Evolutionary conservation across 768 basidiomycete genomes (phyloP).

Genomic region (Leucocoprinus leucothites): DNA sequence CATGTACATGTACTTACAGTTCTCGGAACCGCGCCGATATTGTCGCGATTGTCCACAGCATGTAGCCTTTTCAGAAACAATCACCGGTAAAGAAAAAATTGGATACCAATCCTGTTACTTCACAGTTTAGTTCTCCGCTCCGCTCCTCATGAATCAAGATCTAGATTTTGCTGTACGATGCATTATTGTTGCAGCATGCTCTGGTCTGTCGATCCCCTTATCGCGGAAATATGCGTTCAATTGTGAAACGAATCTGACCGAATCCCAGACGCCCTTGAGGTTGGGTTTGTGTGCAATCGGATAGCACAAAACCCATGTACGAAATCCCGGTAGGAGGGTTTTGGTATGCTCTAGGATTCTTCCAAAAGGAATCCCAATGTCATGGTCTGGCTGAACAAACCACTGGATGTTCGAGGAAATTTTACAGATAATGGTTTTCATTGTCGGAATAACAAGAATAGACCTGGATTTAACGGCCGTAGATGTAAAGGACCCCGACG

Average conservation of each 20-base stretch:
- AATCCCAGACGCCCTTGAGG: neutral
- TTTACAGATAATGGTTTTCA: neutral
- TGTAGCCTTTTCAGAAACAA: neutral
- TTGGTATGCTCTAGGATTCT: neutral
- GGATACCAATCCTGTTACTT: neutral
- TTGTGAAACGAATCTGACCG: neutral
- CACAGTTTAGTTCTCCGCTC: too few relatives aligned
- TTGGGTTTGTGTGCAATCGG: conserved; percentile 4
- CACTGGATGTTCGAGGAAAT: neutral
- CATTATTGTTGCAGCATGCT: neutral
- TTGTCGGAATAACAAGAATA: neutral
- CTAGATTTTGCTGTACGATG: neutral
- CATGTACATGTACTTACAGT: neutral
- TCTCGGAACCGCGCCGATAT: conserved; percentile 8
- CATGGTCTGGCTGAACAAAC: neutral
- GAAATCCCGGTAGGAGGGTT: neutral
- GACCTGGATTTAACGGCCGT: conserved; percentile 1
- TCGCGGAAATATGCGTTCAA: neutral
- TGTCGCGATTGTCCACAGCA: neutral
- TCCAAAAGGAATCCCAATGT: neutral
- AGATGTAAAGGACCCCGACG: neutral
- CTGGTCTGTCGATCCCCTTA: neutral
- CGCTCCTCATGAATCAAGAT: conserved; percentile 2
- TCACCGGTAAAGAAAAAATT: neutral
- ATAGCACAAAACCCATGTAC: neutral